Conservation (phyloP, 495 filamentous ascomycete genomes). For the Neurospora sublineolata region DNA sequence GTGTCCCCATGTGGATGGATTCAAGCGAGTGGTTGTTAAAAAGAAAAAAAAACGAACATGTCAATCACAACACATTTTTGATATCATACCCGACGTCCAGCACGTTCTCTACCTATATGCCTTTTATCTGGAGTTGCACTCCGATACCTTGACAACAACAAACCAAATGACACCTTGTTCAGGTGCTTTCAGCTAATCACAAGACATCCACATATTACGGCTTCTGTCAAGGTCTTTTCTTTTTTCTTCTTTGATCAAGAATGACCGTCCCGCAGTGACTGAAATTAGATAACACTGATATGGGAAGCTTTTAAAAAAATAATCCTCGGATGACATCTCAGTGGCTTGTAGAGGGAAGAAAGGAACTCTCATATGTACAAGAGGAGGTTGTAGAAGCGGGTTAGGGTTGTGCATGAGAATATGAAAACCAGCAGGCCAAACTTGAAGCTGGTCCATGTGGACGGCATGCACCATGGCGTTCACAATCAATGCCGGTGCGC, state of each 20-base stretch:
- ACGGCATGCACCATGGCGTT: background rate
- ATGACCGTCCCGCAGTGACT: background rate
- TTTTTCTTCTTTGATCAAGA: background rate
- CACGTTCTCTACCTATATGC: background rate
- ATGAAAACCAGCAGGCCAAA: background rate
- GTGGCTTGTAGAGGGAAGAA: background rate
- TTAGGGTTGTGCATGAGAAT: background rate
- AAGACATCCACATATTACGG: background rate
- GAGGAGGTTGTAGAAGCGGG: background rate
- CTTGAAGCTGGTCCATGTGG: background rate
- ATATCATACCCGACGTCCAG: background rate
- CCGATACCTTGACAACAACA: background rate
- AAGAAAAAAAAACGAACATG: background rate
- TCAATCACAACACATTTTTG: background rate
- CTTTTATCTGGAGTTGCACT: background rate
- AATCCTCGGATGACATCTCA: background rate
- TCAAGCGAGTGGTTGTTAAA: background rate
- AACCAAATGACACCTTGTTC: background rate
- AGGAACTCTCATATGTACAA: background rate
- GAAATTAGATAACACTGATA: background rate
- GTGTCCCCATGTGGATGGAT: background rate
- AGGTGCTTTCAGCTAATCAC: background rate
- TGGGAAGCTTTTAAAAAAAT: background rate
- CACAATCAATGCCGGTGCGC: background rate
- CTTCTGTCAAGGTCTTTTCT: background rate